These are phyloP conservation scores for Hondaea fermentalgiana DNA, from an alignment of 108 stramenopile genomes.

Conservation along the genomic window DNA sequence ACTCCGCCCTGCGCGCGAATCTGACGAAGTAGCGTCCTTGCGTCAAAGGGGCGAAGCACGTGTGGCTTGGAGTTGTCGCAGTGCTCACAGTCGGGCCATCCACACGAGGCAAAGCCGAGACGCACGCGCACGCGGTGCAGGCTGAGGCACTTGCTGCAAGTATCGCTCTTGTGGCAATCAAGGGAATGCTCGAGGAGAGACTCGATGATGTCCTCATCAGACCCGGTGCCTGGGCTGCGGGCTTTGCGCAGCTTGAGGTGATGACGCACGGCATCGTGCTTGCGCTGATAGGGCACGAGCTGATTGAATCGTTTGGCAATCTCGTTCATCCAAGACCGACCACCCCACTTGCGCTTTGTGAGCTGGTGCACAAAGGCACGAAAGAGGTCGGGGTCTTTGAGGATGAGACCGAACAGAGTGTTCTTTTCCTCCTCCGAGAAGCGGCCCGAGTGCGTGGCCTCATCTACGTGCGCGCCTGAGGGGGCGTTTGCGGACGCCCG, in stretches of 20 bases:
- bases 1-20: not conserved
- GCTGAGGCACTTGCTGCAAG: constrained; percentile 8
- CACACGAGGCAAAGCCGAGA: not conserved
- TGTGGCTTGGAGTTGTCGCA: not conserved
- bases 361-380: constrained; percentile 13
- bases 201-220: not conserved
- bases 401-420: not conserved
- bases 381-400: not conserved
- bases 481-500: too few species aligned
- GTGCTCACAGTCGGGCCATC: not conserved
- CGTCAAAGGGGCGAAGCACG: not conserved
- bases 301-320: not conserved
- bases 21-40: not conserved
- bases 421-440: constrained; percentile 1
- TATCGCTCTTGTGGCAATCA: not conserved
- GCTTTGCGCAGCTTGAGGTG: constrained; percentile 11
- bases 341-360: not conserved
- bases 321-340: not conserved
- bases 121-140: not conserved
- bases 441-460: not conserved
- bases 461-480: too few species aligned
- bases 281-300: not conserved
- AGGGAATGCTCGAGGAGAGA: not conserved
- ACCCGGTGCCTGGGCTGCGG: not conserved
- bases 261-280: not conserved